Conservation (phyloP, 2,329 filamentous ascomycete species). For the Monilinia aucupariae region DNA sequence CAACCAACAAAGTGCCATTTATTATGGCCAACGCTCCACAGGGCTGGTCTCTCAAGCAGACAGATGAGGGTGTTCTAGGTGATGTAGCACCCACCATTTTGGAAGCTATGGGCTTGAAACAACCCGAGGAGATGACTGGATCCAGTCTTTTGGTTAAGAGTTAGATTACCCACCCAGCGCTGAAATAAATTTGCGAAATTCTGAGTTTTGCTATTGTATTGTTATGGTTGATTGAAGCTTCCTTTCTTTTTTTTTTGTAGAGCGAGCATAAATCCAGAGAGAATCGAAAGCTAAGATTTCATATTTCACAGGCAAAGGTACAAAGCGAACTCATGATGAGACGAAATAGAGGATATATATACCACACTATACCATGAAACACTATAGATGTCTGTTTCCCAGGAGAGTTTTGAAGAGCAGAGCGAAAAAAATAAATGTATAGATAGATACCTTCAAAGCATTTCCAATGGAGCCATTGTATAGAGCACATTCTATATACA, state of each 20-base stretch:
- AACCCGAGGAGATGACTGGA: slow-evolving; percentile 91
- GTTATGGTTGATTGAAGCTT: slow-evolving; percentile 1
- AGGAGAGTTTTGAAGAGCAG: neutral
- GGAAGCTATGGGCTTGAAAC: slow-evolving; percentile 80
- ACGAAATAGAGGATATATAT: slow-evolving; percentile 8
- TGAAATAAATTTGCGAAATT: slow-evolving; percentile 9
- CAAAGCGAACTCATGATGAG: slow-evolving; percentile 33
- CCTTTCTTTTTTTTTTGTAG: slow-evolving; percentile 6
- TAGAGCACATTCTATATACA: neutral
- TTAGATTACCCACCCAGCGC: slow-evolving; percentile 29
- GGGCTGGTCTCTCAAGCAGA: slow-evolving; percentile 74
- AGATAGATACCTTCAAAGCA: neutral
- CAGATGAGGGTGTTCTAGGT: slow-evolving; percentile 74
- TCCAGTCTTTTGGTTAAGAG: slow-evolving; percentile 73
- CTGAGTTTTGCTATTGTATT: slow-evolving; percentile 10
- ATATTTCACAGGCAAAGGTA: slow-evolving; percentile 25
- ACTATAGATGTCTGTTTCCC: neutral
- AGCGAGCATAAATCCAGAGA: slow-evolving; percentile 8
- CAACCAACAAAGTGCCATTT: slow-evolving; percentile 95
- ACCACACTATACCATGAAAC: neutral
- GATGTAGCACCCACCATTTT: slow-evolving; percentile 96
- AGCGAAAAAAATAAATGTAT: neutral
- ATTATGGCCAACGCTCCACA: slow-evolving; percentile 95
- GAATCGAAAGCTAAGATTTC: slow-evolving; percentile 22
- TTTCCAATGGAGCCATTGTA: neutral